phyloP scores from a whole-genome alignment of 345 rosid species.

The Lumnitzera racemosa region DNA sequence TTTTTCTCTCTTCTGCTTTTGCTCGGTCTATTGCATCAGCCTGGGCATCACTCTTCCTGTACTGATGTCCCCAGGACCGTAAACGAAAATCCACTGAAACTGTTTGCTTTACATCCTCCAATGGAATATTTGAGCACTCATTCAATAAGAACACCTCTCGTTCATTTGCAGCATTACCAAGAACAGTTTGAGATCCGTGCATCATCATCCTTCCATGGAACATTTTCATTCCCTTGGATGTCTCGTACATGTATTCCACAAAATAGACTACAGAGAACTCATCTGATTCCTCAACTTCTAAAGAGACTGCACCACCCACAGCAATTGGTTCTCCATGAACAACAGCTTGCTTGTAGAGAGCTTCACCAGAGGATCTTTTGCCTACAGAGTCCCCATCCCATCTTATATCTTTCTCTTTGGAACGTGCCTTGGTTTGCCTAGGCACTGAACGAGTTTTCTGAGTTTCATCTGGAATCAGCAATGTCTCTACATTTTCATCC shows the following conservation, averaged over 20 bases:
- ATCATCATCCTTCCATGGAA: conserved; percentile 49
- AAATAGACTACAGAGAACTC: conserved; percentile 39
- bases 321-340: conserved; percentile 36
- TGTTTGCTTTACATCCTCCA: conserved; percentile 35
- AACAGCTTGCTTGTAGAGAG: conserved; percentile 42
- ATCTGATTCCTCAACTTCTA: conserved; percentile 32
- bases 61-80: conserved; percentile 60
- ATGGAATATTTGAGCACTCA: conserved; percentile 36
- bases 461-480: conserved; percentile 13
- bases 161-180: conserved; percentile 48
- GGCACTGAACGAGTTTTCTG: conserved; percentile 12
- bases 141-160: conserved; percentile 57
- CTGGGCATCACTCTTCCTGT: conserved; percentile 32
- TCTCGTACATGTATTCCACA: conserved; percentile 63
- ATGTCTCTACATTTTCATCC: conserved; percentile 30
- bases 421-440: conserved; percentile 17
- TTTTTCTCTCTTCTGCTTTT: conserved; percentile 49
- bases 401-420: conserved; percentile 28
- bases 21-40: conserved; percentile 38
- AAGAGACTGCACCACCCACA: conserved; percentile 42
- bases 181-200: conserved; percentile 53
- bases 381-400: conserved; percentile 47
- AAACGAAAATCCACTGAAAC: conserved; percentile 31
- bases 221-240: conserved; percentile 35
- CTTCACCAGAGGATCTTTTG: conserved; percentile 30